Percentiles rank a stretch among this genome's conserved stretches.
Conservation (phyloP, 305 asterid genomes). For the Solanum aculeatissimum region DNA sequence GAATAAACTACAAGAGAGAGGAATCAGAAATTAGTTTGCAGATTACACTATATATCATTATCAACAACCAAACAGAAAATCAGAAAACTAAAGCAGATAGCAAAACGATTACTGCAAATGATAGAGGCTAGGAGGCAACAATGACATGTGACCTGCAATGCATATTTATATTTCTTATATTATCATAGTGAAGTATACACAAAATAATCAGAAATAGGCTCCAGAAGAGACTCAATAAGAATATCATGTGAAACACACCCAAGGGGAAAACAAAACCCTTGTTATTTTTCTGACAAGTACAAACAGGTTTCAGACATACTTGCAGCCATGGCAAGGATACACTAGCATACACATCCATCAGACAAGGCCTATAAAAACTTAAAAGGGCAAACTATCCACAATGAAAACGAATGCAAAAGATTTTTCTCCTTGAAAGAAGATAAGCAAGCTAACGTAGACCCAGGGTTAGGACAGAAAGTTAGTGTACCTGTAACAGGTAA, state of each 20-base stretch:
- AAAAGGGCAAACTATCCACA: background rate
- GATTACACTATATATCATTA: background rate
- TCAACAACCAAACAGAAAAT: background rate
- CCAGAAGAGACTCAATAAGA: background rate
- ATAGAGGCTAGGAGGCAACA: background rate
- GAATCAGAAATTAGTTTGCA: background rate
- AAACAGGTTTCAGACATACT: background rate
- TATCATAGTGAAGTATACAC: background rate
- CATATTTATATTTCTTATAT: background rate
- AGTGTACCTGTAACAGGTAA: slow-evolving; percentile 76
- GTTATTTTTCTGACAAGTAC: background rate
- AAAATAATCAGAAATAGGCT: background rate
- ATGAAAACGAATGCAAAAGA: background rate
- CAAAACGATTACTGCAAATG: background rate
- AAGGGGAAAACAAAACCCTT: background rate
- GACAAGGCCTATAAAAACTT: background rate
- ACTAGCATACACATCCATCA: background rate
- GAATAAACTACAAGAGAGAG: slow-evolving; percentile 58
- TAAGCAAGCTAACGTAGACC: background rate
- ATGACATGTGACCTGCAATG: background rate
- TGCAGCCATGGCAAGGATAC: background rate
- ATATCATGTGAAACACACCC: background rate
- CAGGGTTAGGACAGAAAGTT: background rate
- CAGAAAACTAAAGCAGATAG: background rate
- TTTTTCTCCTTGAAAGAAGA: background rate